Conservation (phyloP, 306 rosid species). For the Lupinus albus region DNA sequence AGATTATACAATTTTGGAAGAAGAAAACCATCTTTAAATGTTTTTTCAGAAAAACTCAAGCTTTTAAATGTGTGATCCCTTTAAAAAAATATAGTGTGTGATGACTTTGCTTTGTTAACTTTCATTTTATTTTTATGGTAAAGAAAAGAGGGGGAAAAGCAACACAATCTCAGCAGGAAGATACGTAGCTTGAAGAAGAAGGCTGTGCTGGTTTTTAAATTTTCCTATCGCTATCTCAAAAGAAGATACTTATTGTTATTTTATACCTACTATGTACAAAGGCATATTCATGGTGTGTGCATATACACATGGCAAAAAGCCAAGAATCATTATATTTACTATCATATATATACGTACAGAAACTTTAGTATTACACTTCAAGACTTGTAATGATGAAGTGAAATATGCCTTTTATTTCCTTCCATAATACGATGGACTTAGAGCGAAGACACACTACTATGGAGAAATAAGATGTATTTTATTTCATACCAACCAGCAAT, state of each 20-base stretch:
- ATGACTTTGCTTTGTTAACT: constrained; percentile 43
- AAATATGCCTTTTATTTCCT: neutral
- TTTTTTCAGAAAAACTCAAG: constrained; percentile 41
- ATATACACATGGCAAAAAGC: constrained; percentile 1
- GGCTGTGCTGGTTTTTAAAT: constrained; percentile 37
- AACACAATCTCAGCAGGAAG: constrained; percentile 37
- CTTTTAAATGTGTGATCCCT: constrained; percentile 36
- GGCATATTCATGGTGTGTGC: constrained; percentile 15
- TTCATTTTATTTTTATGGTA: constrained; percentile 42
- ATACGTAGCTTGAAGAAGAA: constrained; percentile 65
- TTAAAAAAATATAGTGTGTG: constrained; percentile 30
- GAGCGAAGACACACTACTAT: neutral
- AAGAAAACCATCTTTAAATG: constrained; percentile 36
- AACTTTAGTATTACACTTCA: constrained; percentile 12
- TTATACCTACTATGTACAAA: constrained; percentile 30
- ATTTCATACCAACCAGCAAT: neutral
- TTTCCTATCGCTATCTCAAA: constrained; percentile 29
- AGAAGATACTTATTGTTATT: constrained; percentile 39
- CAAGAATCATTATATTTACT: neutral
- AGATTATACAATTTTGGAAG: constrained; percentile 4
- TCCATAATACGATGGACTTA: neutral
- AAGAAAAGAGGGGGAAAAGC: constrained; percentile 40
- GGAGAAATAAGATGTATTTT: no score
- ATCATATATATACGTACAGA: neutral
- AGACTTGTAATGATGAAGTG: constrained; percentile 19